A percentile compares a stretch with the other conserved stretches of the same genome.
Conservation (phyloP, 2,329 filamentous ascomycete genomes). For the Stemphylium vesicarium region DNA sequence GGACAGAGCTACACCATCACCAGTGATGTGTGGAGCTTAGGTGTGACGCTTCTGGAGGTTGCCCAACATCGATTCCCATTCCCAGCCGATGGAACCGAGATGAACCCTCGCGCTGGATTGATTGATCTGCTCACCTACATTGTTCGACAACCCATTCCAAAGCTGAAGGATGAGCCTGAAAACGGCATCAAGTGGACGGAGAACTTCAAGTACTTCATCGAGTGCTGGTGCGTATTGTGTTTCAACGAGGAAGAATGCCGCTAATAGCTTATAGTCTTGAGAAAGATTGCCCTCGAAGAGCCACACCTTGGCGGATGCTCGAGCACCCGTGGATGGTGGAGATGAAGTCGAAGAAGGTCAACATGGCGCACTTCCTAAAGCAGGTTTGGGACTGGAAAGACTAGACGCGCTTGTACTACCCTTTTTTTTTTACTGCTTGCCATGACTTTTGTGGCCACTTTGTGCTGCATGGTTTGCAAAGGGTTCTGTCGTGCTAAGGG, state of each 20-base stretch:
- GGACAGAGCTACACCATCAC: slow-evolving; percentile 98
- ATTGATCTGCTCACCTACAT: slow-evolving; percentile 98
- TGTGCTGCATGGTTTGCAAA: slow-evolving; percentile 13
- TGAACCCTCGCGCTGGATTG: slow-evolving; percentile 88
- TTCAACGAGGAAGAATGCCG: not conserved
- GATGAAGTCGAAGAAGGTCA: slow-evolving; percentile 94
- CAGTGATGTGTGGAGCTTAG: slow-evolving; percentile 96
- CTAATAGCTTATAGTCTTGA: slow-evolving; percentile 71
- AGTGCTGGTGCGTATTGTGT: slow-evolving; percentile 82
- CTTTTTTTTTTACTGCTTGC: slow-evolving; percentile 1
- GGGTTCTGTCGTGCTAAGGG: slow-evolving; percentile 19
- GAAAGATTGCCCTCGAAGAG: slow-evolving; percentile 85
- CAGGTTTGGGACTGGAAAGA: slow-evolving; percentile 98
- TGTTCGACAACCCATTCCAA: slow-evolving; percentile 92
- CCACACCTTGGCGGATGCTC: slow-evolving; percentile 97
- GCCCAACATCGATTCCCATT: slow-evolving; percentile 98
- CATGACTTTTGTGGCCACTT: not conserved
- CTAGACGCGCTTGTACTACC: slow-evolving; percentile 37
- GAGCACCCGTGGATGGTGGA: slow-evolving; percentile 99
- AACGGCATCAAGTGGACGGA: slow-evolving; percentile 93
- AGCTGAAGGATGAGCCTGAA: slow-evolving; percentile 91
- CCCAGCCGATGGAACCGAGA: slow-evolving; percentile 93
- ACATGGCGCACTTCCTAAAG: slow-evolving; percentile 92
- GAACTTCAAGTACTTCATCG: slow-evolving; percentile 99
- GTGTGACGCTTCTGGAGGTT: slow-evolving; percentile 97